Evolutionary conservation across 2,329 filamentous ascomycete genomes (phyloP).

Genomic region (Talaromyces sp.): DNA sequence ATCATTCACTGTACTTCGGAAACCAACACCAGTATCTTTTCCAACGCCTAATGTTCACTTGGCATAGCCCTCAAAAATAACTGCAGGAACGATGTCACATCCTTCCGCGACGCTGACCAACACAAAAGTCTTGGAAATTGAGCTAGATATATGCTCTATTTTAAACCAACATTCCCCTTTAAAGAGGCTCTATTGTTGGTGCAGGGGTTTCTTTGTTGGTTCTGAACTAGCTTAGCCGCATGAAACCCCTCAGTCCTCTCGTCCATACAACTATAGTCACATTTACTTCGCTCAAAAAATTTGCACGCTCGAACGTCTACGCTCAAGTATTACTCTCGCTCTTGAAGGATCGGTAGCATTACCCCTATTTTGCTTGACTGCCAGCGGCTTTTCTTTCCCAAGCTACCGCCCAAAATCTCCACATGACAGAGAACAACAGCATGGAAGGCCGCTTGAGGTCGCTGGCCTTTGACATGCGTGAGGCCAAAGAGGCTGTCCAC

Average conservation of each 20-base stretch:
- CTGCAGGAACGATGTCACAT: background rate
- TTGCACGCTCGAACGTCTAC: too few relatives aligned
- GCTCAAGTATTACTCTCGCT: background rate
- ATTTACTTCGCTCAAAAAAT: background rate
- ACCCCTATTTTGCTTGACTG: background rate
- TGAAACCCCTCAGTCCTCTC: too few relatives aligned
- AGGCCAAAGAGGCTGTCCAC: background rate
- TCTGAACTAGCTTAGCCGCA: background rate
- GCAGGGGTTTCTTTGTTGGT: background rate
- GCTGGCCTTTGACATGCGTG: background rate
- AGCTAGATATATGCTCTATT: background rate
- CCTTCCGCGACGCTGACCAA: background rate
- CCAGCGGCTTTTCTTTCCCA: background rate
- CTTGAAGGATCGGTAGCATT: background rate
- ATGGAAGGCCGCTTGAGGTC: background rate
- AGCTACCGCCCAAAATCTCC: background rate
- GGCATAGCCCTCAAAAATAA: background rate
- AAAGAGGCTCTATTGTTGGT: background rate
- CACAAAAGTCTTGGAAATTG: background rate
- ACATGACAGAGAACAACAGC: background rate
- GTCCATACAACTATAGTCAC: background rate
- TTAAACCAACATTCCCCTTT: background rate
- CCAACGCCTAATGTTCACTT: background rate
- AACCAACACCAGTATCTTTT: background rate
- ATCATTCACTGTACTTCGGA: background rate